These are phyloP conservation scores for Calonectria pseudoreteaudii DNA, from an alignment of 2,329 filamentous ascomycete genomes.

Conservation along the genomic window DNA sequence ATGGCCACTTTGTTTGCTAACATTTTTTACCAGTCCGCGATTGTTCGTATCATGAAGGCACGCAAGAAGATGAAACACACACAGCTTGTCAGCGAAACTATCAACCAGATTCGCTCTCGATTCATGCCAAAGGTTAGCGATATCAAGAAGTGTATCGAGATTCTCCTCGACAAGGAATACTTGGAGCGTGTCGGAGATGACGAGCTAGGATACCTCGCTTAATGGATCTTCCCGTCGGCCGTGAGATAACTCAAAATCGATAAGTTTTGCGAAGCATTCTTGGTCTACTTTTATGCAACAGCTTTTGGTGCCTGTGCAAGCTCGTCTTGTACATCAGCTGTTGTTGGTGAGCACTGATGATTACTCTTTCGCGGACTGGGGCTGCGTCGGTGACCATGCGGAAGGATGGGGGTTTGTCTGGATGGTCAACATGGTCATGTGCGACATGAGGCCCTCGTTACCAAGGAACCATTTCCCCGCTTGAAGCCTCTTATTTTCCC, in stretches of 20 bases:
- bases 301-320: not conserved
- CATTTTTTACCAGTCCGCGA: constrained; percentile 79
- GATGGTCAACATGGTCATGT: constrained; percentile 17
- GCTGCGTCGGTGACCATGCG: not conserved
- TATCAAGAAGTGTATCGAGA: constrained; percentile 99
- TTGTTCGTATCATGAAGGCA: constrained; percentile 99
- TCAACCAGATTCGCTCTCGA: constrained; percentile 91
- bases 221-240: constrained; percentile 45
- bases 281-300: not conserved
- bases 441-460: not conserved
- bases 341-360: not conserved
- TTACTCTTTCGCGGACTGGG: constrained; percentile 3
- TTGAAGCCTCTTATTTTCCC: not conserved
- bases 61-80: constrained; percentile 99
- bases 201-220: constrained; percentile 94
- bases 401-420: constrained; percentile 10
- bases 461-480: not conserved
- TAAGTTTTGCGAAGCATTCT: not conserved
- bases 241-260: not conserved
- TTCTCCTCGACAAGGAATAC: constrained; percentile 98
- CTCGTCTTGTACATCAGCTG: not conserved
- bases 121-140: constrained; percentile 94
- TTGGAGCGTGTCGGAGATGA: constrained; percentile 95
- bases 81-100: constrained; percentile 93
- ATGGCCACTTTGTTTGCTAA: constrained; percentile 36